Evolutionary conservation across 1,139 yeast genomes (phyloP).

Genomic region (Hyphopichia wangnamkhiaoensis): DNA sequence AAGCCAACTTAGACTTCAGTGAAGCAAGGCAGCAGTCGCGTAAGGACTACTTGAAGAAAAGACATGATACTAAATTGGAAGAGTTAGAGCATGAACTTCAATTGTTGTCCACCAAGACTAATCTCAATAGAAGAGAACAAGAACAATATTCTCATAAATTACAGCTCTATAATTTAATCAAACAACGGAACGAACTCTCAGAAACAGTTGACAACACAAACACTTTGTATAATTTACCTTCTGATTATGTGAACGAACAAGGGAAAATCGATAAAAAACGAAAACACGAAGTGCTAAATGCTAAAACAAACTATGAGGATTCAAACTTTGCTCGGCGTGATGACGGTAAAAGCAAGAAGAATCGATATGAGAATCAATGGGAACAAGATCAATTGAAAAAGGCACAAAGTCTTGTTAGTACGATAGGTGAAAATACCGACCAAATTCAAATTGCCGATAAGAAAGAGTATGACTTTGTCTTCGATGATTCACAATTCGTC

Average conservation of each 20-base stretch:
- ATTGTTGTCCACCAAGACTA: slow-evolving; percentile 44
- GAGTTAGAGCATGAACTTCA: slow-evolving; percentile 40
- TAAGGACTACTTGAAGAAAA: slow-evolving; percentile 32
- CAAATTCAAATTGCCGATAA: slow-evolving; percentile 35
- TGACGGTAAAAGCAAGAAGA: slow-evolving; percentile 10
- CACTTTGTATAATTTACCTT: slow-evolving; percentile 53
- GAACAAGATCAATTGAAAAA: slow-evolving; percentile 61
- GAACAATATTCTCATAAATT: slow-evolving; percentile 52
- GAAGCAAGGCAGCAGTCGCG: slow-evolving; percentile 16
- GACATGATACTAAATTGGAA: slow-evolving; percentile 22
- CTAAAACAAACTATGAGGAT: slow-evolving; percentile 29
- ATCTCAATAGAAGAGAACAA: slow-evolving; percentile 48
- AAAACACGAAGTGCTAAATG: slow-evolving; percentile 41
- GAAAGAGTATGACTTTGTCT: slow-evolving; percentile 74
- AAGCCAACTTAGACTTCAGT: slow-evolving; percentile 1
- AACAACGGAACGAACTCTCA: slow-evolving; percentile 38
- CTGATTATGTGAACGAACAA: slow-evolving; percentile 51
- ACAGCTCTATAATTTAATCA: slow-evolving; percentile 37
- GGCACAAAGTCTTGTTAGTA: slow-evolving; percentile 34
- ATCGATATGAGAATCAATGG: slow-evolving; percentile 55
- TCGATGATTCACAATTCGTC: slow-evolving; percentile 75
- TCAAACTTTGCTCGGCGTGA: no score
- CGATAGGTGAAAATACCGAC: slow-evolving; percentile 28
- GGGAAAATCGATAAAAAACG: slow-evolving; percentile 56
- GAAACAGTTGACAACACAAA: slow-evolving; percentile 23